These are phyloP conservation scores for Clarkia xantiana DNA, from an alignment of 345 rosid species.

Conservation along the genomic window DNA sequence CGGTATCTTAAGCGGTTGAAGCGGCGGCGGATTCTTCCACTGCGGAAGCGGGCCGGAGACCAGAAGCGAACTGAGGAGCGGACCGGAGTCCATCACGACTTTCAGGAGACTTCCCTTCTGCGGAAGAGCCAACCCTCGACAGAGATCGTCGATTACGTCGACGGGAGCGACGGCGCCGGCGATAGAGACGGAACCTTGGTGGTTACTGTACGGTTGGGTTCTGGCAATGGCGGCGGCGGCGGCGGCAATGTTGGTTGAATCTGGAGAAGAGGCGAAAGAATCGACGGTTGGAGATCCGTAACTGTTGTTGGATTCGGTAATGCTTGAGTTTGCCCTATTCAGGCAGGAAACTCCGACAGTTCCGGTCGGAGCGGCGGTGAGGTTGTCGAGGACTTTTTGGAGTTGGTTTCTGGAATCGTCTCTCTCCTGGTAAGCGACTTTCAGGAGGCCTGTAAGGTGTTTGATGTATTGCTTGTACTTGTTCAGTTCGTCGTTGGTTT, in stretches of 20 bases:
- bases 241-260: constrained; percentile 20
- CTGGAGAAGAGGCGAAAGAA: constrained; percentile 67
- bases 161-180: constrained; percentile 23
- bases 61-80: constrained; percentile 62
- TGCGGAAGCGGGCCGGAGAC: constrained; percentile 86
- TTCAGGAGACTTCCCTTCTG: constrained; percentile 59
- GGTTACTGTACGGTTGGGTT: no score
- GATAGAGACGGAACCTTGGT: constrained; percentile 3
- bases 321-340: constrained; percentile 54
- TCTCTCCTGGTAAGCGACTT: constrained; percentile 58
- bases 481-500: constrained; percentile 42
- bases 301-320: constrained; percentile 60
- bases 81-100: constrained; percentile 59
- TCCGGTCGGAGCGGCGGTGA: constrained; percentile 15
- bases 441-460: constrained; percentile 35
- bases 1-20: constrained; percentile 44
- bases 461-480: constrained; percentile 36
- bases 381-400: constrained; percentile 35
- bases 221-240: no score
- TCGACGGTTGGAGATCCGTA: constrained; percentile 56
- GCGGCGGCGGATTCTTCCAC: constrained; percentile 95
- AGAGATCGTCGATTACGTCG: constrained; percentile 32
- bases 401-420: constrained; percentile 64
- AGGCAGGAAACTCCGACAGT: constrained; percentile 6
- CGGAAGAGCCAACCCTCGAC: constrained; percentile 45